Percentiles rank a stretch among this genome's conserved stretches.
Conservation (phyloP, 179 eudicot genomes). For the Actinidia arguta region DNA sequence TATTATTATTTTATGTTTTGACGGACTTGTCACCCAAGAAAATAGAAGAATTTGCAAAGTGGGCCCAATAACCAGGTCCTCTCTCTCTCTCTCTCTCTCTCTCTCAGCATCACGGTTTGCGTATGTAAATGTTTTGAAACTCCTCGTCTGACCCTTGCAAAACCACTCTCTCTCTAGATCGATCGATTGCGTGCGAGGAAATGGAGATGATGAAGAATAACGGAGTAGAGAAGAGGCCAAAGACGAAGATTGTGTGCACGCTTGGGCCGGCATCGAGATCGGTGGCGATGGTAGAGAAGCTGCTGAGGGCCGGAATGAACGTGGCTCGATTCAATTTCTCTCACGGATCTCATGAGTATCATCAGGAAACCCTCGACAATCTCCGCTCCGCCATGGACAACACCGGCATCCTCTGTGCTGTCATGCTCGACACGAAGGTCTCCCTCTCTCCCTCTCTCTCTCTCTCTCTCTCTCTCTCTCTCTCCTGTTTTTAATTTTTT, state of each 20-base stretch:
- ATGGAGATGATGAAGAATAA: slow-evolving; percentile 19
- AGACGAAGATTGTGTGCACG: slow-evolving; percentile 56
- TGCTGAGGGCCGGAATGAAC: slow-evolving; percentile 50
- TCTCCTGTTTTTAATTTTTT: background rate
- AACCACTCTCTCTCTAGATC: background rate
- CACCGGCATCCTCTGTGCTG: slow-evolving; percentile 49
- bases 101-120: background rate
- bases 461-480: background rate
- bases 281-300: slow-evolving; percentile 40
- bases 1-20: background rate
- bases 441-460: background rate
- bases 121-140: too few relatives aligned
- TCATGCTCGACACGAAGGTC: slow-evolving; percentile 58
- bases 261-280: slow-evolving; percentile 51
- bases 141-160: background rate
- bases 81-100: background rate
- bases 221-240: slow-evolving; percentile 33
- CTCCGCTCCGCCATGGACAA: slow-evolving; percentile 49
- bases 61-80: background rate
- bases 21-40: slow-evolving; percentile 10
- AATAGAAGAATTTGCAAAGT: background rate
- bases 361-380: slow-evolving; percentile 51
- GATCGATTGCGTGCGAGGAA: background rate
- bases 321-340: slow-evolving; percentile 59
- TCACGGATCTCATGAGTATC: slow-evolving; percentile 55